Conservation (phyloP, 1,284 basidiomycete species). For the Apiotrichum laibachii region DNA sequence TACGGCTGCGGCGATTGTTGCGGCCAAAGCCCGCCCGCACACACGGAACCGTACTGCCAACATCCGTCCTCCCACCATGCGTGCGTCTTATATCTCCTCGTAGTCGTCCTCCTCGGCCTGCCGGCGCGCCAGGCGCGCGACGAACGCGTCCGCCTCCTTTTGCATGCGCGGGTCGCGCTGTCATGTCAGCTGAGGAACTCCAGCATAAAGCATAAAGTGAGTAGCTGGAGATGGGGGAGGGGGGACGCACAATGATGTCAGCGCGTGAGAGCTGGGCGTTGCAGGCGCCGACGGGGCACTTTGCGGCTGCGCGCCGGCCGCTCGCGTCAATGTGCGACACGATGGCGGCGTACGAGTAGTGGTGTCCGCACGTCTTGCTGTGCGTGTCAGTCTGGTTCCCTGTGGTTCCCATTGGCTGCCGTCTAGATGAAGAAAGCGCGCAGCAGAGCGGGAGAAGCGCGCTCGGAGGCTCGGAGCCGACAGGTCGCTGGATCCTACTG, state of each 20-base stretch:
- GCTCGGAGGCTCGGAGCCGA: no score
- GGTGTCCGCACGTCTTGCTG: conserved; percentile 29
- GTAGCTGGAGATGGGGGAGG: background rate
- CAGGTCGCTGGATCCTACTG: no score
- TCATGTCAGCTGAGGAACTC: background rate
- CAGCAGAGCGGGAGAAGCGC: no score
- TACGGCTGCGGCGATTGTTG: no score
- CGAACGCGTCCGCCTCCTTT: background rate
- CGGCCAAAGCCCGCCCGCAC: no score
- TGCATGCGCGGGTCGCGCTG: conserved; percentile 9
- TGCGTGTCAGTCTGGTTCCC: conserved; percentile 39
- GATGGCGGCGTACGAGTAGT: conserved; percentile 27
- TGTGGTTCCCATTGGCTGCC: no score
- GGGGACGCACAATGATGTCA: conserved; percentile 20
- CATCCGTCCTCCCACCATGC: no score
- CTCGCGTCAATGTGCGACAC: conserved; percentile 18
- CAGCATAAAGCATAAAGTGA: background rate
- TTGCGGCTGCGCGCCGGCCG: conserved; percentile 3
- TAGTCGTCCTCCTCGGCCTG: background rate
- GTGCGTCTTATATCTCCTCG: no score
- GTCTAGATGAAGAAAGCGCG: no score
- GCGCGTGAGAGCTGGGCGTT: conserved; percentile 30
- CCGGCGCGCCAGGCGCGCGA: background rate
- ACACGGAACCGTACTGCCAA: no score
- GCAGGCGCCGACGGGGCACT: conserved; percentile 40